A percentile compares a stretch with the other conserved stretches of the same genome.
Conservation (phyloP, 129 eudicot species). For the Kitagawia praeruptora region DNA sequence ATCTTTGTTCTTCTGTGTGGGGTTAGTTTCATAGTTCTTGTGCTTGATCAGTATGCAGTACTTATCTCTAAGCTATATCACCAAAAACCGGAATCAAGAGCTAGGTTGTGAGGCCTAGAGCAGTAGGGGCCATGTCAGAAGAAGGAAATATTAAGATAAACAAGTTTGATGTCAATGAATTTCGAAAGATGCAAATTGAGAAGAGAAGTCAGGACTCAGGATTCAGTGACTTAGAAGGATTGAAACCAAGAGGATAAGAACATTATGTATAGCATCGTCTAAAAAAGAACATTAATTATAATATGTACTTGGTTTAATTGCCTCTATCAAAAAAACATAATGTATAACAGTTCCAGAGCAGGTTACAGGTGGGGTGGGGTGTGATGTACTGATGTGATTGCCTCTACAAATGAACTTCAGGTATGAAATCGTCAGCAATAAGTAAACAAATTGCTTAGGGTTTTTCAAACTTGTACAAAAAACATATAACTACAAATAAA, state of each 20-base stretch:
- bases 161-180: too few relatives aligned
- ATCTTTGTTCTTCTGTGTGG: not conserved
- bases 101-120: not conserved
- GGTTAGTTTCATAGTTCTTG: not conserved
- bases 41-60: not conserved
- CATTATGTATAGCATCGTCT: not conserved
- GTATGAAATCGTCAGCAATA: not conserved
- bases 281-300: too few relatives aligned
- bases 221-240: not conserved
- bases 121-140: not conserved
- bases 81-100: not conserved
- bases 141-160: not conserved
- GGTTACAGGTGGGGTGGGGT: too few relatives aligned
- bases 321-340: too few relatives aligned
- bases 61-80: not conserved
- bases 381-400: not conserved
- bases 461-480: not conserved
- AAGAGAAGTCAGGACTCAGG: too few relatives aligned
- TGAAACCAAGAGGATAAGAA: not conserved
- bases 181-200: too few relatives aligned
- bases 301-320: too few relatives aligned
- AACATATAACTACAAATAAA: not conserved
- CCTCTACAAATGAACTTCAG: not conserved
- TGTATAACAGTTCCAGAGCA: too few relatives aligned
- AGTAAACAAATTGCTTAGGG: not conserved